A percentile compares a stretch with the other conserved stretches of the same genome.
Conservation (phyloP, 805 yeast species). For the Cyberlindnera subsufficiens region DNA sequence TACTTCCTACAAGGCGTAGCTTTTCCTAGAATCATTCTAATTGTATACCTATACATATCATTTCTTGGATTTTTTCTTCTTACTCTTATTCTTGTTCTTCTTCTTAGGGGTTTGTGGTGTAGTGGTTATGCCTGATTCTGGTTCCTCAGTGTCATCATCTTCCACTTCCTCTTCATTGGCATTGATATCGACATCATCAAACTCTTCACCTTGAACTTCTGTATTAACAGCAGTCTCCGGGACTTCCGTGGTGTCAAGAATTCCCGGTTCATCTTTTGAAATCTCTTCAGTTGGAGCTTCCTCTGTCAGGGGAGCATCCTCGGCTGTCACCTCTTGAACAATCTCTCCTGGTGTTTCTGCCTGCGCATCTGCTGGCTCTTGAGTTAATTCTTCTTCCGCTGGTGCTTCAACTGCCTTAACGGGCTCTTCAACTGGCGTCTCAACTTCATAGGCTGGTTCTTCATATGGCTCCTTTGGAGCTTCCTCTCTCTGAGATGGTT, state of each 20-base stretch:
- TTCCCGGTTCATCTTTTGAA: not conserved
- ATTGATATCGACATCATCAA: slow-evolving; percentile 12
- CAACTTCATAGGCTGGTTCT: slow-evolving; percentile 13
- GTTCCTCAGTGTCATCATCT: slow-evolving; percentile 4
- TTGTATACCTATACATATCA: not conserved
- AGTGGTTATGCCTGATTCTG: slow-evolving; percentile 2
- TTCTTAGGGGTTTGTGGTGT: slow-evolving; percentile 12
- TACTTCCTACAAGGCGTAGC: not conserved
- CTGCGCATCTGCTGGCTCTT: not conserved
- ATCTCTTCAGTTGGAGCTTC: not conserved
- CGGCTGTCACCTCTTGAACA: not conserved
- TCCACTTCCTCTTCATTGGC: not conserved
- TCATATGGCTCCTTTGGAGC: slow-evolving; percentile 12
- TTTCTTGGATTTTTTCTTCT: slow-evolving; percentile 17
- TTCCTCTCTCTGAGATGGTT: slow-evolving; percentile 6
- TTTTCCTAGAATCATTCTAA: no score
- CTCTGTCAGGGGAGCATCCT: not conserved
- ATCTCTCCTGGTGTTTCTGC: not conserved
- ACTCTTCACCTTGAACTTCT: slow-evolving; percentile 4
- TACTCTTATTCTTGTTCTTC: slow-evolving; percentile 31
- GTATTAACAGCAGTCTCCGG: not conserved
- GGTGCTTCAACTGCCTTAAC: not conserved
- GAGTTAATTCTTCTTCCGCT: not conserved
- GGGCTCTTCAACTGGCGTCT: not conserved
- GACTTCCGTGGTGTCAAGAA: not conserved